Conservation (phyloP, 805 yeast species). For the Starmerella powellii region DNA sequence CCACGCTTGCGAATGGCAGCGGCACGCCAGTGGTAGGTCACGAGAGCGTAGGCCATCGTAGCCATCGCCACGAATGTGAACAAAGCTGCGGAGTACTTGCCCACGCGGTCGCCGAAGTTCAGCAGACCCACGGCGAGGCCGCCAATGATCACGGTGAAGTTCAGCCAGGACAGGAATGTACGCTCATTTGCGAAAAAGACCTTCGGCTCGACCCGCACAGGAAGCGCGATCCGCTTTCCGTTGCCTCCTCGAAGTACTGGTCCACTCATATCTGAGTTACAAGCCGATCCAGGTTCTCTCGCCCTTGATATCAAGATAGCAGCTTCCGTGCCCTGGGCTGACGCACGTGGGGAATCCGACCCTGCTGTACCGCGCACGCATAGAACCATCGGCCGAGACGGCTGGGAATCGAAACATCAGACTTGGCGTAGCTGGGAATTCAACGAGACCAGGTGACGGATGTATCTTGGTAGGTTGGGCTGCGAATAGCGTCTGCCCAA, state of each 20-base stretch:
- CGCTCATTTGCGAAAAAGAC: constrained; percentile 98
- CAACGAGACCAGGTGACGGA: too few relatives aligned
- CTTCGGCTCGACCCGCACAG: constrained; percentile 97
- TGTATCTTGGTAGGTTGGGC: too few relatives aligned
- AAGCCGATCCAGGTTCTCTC: neutral
- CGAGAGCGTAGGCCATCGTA: constrained; percentile 89
- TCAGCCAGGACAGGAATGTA: constrained; percentile 95
- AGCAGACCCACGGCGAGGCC: constrained; percentile 91
- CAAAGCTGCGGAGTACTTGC: constrained; percentile 82
- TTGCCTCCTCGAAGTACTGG: constrained; percentile 64
- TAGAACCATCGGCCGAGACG: too few relatives aligned
- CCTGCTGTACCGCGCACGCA: too few relatives aligned
- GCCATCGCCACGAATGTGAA: constrained; percentile 96
- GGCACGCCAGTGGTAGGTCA: constrained; percentile 99
- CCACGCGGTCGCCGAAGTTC: constrained; percentile 90
- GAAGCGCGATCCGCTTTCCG: constrained; percentile 88
- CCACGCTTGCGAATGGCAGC: constrained; percentile 96
- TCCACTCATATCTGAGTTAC: constrained; percentile 27
- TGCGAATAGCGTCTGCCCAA: too few relatives aligned
- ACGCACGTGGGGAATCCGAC: neutral
- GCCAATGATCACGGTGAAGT: constrained; percentile 96
- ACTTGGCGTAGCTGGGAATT: too few relatives aligned
- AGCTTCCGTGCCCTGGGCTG: neutral
- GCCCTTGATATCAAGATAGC: neutral
- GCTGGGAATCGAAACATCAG: too few relatives aligned